A percentile compares a stretch with the other conserved stretches of the same genome.
Evolutionary conservation across 345 rosid species (phyloP).

Genomic region (Lepidium sativum): DNA sequence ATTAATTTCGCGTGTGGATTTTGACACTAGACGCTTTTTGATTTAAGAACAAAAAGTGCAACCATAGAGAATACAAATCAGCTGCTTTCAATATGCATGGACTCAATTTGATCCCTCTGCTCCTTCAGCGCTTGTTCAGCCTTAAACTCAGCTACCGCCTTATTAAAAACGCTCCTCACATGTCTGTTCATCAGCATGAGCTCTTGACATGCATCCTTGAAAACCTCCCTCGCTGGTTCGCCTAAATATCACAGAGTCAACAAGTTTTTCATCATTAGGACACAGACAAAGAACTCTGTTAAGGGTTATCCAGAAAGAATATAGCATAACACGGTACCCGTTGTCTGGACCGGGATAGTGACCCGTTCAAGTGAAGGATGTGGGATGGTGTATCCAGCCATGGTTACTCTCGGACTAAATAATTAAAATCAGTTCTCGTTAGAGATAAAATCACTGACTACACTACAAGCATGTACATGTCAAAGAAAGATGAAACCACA

Average conservation of each 20-base stretch:
- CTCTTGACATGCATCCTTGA: conserved; percentile 77
- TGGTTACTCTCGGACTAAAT: conserved; percentile 71
- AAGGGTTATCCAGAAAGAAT: neutral
- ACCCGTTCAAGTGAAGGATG: conserved; percentile 87
- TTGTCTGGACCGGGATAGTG: conserved; percentile 75
- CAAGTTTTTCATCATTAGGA: neutral
- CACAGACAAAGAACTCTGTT: neutral
- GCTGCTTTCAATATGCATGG: conserved; percentile 12
- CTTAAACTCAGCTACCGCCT: conserved; percentile 41
- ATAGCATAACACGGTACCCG: conserved; percentile 42
- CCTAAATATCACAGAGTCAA: conserved; percentile 34
- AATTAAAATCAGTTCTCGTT: conserved; percentile 1
- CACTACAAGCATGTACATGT: neutral
- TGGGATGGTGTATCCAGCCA: conserved; percentile 77
- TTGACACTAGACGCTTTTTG: neutral
- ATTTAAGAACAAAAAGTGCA: neutral
- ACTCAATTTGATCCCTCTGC: neutral
- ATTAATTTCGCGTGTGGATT: neutral
- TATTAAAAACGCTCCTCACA: conserved; percentile 58
- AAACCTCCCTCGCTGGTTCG: conserved; percentile 70
- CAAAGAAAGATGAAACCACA: neutral
- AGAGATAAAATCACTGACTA: neutral
- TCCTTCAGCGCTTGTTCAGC: neutral
- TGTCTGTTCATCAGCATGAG: conserved; percentile 72
- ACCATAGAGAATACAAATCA: neutral